These are phyloP conservation scores for Biancaea sappan DNA, from an alignment of 306 rosid species.

Conservation along the genomic window DNA sequence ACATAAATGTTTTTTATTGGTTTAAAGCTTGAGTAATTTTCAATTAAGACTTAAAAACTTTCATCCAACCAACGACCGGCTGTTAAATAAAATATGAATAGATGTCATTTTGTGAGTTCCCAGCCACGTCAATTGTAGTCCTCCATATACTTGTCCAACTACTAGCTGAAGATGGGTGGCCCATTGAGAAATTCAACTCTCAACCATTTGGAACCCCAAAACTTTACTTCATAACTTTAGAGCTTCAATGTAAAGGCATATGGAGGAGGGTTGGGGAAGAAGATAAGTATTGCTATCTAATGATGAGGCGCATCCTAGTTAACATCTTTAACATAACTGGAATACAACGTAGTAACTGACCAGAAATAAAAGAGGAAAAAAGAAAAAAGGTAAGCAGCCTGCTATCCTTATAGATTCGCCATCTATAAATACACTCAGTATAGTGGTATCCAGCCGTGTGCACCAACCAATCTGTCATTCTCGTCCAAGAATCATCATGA, in stretches of 20 bases:
- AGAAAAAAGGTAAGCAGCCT: neutral
- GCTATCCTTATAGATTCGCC: conserved; percentile 29
- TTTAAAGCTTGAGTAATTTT: too few relatives aligned
- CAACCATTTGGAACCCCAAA: neutral
- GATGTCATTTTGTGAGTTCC: neutral
- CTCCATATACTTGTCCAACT: neutral
- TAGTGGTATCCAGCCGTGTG: conserved; percentile 22
- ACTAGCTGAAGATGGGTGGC: neutral
- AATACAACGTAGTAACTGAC: neutral
- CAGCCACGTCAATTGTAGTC: neutral
- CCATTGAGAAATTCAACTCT: neutral
- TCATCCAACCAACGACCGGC: neutral
- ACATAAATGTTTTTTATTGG: too few relatives aligned
- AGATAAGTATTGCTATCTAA: neutral
- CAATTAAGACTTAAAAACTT: too few relatives aligned
- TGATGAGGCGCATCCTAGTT: neutral
- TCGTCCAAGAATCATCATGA: neutral
- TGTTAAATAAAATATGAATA: neutral
- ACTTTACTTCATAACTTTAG: neutral
- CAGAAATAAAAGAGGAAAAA: too few relatives aligned
- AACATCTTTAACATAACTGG: neutral
- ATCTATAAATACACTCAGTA: conserved; percentile 35
- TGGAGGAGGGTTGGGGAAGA: neutral
- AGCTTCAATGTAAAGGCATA: neutral
- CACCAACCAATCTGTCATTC: conserved; percentile 13